Conservation (phyloP, 2,329 filamentous ascomycete genomes). For the Colletotrichum filicis region DNA sequence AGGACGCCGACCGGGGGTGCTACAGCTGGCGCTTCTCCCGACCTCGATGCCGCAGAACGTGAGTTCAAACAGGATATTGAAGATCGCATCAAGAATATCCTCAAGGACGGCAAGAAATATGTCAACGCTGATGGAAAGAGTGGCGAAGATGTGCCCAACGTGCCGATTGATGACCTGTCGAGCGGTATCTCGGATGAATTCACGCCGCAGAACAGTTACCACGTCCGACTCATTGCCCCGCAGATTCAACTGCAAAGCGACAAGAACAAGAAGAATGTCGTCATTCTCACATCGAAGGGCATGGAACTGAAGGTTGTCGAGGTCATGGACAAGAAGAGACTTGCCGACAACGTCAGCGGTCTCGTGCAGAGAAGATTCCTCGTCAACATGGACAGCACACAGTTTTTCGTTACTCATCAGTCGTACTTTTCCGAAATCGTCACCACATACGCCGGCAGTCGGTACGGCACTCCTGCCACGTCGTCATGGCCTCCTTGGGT, state of each 20-base stretch:
- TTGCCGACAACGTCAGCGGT: slow-evolving; percentile 93
- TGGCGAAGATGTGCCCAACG: slow-evolving; percentile 44
- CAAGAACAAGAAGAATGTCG: slow-evolving; percentile 96
- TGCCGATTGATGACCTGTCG: slow-evolving; percentile 70
- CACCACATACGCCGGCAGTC: slow-evolving; percentile 93
- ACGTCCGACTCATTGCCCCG: slow-evolving; percentile 92
- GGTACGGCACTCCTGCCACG: slow-evolving; percentile 85
- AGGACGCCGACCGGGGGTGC: slow-evolving; percentile 38
- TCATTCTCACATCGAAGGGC: slow-evolving; percentile 94
- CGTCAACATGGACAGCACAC: slow-evolving; percentile 95
- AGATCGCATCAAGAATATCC: slow-evolving; percentile 85
- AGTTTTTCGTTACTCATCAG: slow-evolving; percentile 97
- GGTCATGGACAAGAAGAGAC: slow-evolving; percentile 93
- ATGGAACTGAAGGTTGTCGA: slow-evolving; percentile 99
- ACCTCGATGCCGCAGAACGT: slow-evolving; percentile 59
- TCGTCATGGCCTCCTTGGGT: slow-evolving; percentile 98
- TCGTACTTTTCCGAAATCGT: slow-evolving; percentile 89
- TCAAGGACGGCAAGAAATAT: slow-evolving; percentile 86
- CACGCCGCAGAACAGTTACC: slow-evolving; percentile 90
- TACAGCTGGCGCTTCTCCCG: slow-evolving; percentile 43
- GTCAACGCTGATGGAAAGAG: slow-evolving; percentile 74
- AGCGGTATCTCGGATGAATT: slow-evolving; percentile 89
- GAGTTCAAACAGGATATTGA: slow-evolving; percentile 76
- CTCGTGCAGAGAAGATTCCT: slow-evolving; percentile 94
- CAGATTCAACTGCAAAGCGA: slow-evolving; percentile 99